These are phyloP conservation scores for Pseudogymnoascus sp. DNA, from an alignment of 2,329 filamentous ascomycete species.

Conservation along the genomic window DNA sequence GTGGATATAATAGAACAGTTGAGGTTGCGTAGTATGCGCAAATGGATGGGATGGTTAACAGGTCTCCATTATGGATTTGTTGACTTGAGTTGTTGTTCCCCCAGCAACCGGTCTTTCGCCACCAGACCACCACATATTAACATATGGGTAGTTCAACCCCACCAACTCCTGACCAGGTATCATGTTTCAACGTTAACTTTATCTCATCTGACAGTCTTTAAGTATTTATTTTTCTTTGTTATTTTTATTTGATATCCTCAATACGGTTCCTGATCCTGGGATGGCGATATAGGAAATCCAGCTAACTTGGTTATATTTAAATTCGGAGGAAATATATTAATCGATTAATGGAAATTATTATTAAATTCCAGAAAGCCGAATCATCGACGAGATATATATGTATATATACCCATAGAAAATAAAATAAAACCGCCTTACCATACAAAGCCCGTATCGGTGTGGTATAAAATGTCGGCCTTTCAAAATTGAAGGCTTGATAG, in stretches of 20 bases:
- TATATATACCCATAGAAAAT: neutral
- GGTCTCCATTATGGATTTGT: neutral
- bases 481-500: neutral
- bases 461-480: neutral
- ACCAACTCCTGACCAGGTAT: neutral
- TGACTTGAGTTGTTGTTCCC: conserved; percentile 6
- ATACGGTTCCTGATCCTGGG: neutral
- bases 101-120: neutral
- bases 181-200: neutral
- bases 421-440: neutral
- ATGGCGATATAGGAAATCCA: neutral
- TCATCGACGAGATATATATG: neutral
- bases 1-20: neutral
- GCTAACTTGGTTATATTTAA: neutral
- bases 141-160: neutral
- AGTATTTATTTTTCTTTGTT: neutral
- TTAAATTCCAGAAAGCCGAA: neutral
- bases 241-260: neutral
- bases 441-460: neutral
- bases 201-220: neutral
- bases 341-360: neutral
- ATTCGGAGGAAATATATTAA: neutral
- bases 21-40: neutral
- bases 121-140: neutral
- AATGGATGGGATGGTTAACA: neutral